Conservation (phyloP, 768 basidiomycete genomes). For the Kwoniella botswanensis region DNA sequence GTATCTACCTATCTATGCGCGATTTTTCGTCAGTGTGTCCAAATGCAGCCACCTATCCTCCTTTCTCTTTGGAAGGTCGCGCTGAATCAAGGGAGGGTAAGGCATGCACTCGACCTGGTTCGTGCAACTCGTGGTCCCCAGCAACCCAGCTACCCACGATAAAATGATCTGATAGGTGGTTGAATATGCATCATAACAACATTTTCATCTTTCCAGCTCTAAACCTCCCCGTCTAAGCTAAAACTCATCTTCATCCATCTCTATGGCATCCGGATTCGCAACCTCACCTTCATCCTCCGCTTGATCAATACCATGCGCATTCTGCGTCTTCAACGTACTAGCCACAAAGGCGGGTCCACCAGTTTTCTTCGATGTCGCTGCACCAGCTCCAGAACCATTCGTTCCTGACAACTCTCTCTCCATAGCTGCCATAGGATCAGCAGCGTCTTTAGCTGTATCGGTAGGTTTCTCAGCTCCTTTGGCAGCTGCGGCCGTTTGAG, state of each 20-base stretch:
- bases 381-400: conserved; percentile 10
- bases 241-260: conserved; percentile 58
- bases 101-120: too few species aligned
- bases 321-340: conserved; percentile 42
- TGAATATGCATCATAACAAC: too few species aligned
- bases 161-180: too few species aligned
- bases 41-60: too few species aligned
- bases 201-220: too few species aligned
- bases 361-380: conserved; percentile 10
- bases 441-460: conserved; percentile 57
- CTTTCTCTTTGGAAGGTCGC: too few species aligned
- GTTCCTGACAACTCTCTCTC: conserved; percentile 47
- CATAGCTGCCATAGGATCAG: conserved; percentile 82
- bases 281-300: conserved; percentile 64
- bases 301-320: conserved; percentile 59
- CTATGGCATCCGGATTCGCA: conserved; percentile 61
- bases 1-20: too few species aligned
- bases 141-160: too few species aligned
- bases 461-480: conserved; percentile 65
- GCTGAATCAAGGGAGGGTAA: too few species aligned
- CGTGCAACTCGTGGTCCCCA: too few species aligned
- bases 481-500: conserved; percentile 78
- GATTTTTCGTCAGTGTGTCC: too few species aligned
- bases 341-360: conserved; percentile 53
- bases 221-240: conserved; percentile 17